These are phyloP conservation scores for Mikania micrantha DNA, from an alignment of 129 eudicot species.

Conservation along the genomic window DNA sequence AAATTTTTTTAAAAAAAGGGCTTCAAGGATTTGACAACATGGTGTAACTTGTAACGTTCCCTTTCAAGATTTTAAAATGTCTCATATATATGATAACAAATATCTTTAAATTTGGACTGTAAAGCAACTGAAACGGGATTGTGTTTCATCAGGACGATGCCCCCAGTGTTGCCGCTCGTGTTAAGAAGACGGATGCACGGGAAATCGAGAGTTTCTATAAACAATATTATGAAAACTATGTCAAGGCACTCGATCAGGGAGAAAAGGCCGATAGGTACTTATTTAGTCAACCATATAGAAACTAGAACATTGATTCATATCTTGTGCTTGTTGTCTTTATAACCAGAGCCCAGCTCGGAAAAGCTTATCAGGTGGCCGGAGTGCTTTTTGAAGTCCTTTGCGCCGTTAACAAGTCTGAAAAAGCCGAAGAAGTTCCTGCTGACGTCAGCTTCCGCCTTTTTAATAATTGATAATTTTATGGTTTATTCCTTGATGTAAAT, in stretches of 20 bases:
- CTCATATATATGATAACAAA: not conserved
- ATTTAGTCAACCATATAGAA: not conserved
- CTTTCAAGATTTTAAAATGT: not conserved
- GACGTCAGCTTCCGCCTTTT: slow-evolving; percentile 50
- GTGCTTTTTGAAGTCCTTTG: slow-evolving; percentile 80
- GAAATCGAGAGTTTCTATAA: slow-evolving; percentile 79
- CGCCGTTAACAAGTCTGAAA: slow-evolving; percentile 74
- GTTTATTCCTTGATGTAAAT: too few species aligned
- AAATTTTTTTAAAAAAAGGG: too few species aligned
- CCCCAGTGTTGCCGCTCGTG: slow-evolving; percentile 51
- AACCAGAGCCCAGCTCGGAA: slow-evolving; percentile 66
- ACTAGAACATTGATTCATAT: not conserved
- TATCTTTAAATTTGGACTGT: too few species aligned
- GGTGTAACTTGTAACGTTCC: not conserved
- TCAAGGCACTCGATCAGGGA: slow-evolving; percentile 68
- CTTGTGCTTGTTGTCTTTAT: not conserved
- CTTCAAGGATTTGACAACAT: too few species aligned
- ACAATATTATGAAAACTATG: slow-evolving; percentile 75
- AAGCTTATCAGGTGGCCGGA: slow-evolving; percentile 81
- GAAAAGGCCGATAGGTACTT: slow-evolving; percentile 74
- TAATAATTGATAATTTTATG: too few species aligned
- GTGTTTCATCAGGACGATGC: slow-evolving; percentile 44
- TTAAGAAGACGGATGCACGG: slow-evolving; percentile 61
- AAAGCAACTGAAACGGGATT: not conserved
- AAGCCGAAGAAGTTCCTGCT: slow-evolving; percentile 81